Conservation (phyloP, 2,329 filamentous ascomycete species). For the Cladosporium colombiae region DNA sequence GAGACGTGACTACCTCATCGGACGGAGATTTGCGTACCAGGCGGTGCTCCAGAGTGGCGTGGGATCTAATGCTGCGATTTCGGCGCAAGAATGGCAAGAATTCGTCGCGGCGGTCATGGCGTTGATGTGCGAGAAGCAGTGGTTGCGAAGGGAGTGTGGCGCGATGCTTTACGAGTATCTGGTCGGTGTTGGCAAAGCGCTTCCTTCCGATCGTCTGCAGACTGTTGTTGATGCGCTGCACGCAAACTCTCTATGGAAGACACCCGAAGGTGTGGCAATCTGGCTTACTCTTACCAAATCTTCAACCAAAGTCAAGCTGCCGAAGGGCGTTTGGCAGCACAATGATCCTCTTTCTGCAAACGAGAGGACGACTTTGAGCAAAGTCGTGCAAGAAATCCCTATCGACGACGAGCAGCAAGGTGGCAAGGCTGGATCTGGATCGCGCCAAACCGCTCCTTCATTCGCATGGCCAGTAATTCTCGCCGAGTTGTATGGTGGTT, state of each 20-base stretch:
- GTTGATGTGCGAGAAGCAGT: conserved; percentile 78
- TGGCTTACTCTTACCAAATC: conserved; percentile 72
- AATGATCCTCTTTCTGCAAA: conserved; percentile 71
- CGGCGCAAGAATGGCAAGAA: conserved; percentile 60
- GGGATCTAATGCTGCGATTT: conserved; percentile 60
- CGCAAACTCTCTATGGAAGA: conserved; percentile 66
- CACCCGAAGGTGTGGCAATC: conserved; percentile 84
- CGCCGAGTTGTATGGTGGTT: conserved; percentile 35
- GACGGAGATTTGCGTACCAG: conserved; percentile 82
- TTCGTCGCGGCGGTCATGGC: conserved; percentile 73
- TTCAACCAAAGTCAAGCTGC: conserved; percentile 66
- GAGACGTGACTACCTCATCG: conserved; percentile 81
- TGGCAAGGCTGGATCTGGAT: conserved; percentile 61
- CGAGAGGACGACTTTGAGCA: conserved; percentile 68
- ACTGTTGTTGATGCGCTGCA: conserved; percentile 32
- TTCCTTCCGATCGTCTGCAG: conserved; percentile 25
- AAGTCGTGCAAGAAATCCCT: conserved; percentile 76
- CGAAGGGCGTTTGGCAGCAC: conserved; percentile 70
- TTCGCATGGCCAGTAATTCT: conserved; percentile 86
- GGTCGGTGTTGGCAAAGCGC: conserved; percentile 23
- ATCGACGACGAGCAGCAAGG: conserved; percentile 46
- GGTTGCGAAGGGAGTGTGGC: conserved; percentile 85
- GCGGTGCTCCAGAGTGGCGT: conserved; percentile 79
- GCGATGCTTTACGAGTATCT: conserved; percentile 76
- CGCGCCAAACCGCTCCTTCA: conserved; percentile 69